phyloP scores from a whole-genome alignment of 495 filamentous ascomycete species.

The Tuber indicum region DNA sequence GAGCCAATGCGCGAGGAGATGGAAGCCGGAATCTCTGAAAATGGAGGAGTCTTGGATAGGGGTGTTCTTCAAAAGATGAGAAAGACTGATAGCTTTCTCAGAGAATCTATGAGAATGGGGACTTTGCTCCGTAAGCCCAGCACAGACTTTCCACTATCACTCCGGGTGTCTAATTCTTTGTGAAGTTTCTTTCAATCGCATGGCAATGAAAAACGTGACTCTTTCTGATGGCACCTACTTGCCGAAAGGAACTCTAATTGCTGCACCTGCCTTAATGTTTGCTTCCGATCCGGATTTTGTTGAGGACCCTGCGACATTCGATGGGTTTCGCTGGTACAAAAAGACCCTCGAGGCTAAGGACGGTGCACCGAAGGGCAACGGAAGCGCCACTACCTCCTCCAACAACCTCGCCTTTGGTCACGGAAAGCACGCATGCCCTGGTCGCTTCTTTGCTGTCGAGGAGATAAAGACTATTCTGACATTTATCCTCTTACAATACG shows the following conservation, averaged over 20 bases:
- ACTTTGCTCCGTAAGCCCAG: conserved; percentile 7
- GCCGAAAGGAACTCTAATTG: conserved; percentile 43
- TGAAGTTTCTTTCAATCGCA: conserved; percentile 46
- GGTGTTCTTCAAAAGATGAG: conserved; percentile 46
- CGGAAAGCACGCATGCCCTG: conserved; percentile 53
- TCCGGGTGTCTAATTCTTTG: not conserved
- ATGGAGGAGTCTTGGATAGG: conserved; percentile 43
- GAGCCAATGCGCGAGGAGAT: conserved; percentile 52
- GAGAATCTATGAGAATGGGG: conserved; percentile 49
- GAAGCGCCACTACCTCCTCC: conserved; percentile 47
- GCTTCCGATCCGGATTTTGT: conserved; percentile 17
- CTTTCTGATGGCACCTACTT: conserved; percentile 48
- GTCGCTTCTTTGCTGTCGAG: conserved; percentile 51
- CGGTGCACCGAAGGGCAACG: conserved; percentile 41
- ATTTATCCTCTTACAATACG: conserved; percentile 47
- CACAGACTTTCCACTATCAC: not conserved
- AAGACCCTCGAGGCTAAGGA: conserved; percentile 42
- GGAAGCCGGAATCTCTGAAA: conserved; percentile 42
- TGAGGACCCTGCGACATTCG: conserved; percentile 48
- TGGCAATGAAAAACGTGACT: conserved; percentile 43
- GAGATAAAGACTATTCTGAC: conserved; percentile 50
- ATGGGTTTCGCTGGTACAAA: conserved; percentile 51
- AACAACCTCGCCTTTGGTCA: conserved; percentile 46
- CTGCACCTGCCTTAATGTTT: conserved; percentile 32
- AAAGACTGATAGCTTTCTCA: too few species aligned